These are phyloP conservation scores for Shiraia sp. DNA, from an alignment of 2,329 filamentous ascomycete species.

Conservation along the genomic window DNA sequence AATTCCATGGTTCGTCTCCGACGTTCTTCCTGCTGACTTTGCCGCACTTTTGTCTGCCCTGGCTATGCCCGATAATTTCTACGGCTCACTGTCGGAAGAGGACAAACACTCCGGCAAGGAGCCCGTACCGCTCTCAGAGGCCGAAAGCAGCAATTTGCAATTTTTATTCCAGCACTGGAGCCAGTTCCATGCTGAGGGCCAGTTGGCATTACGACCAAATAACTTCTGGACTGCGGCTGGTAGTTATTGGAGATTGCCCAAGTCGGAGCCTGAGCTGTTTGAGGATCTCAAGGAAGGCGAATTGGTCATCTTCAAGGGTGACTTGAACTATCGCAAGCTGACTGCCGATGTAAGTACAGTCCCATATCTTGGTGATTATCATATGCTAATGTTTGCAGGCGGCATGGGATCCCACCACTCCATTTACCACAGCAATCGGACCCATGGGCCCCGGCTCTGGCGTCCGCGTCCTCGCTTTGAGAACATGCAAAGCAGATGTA, in stretches of 20 bases:
- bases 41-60: conserved; percentile 78
- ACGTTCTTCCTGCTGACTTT: conserved; percentile 88
- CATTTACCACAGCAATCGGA: conserved; percentile 82
- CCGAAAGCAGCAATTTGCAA: conserved; percentile 67
- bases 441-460: conserved; percentile 81
- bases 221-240: conserved; percentile 88
- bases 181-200: conserved; percentile 76
- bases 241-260: conserved; percentile 85
- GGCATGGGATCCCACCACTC: conserved; percentile 83
- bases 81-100: conserved; percentile 73
- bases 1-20: conserved; percentile 98
- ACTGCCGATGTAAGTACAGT: conserved; percentile 74
- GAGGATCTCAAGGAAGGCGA: conserved; percentile 82
- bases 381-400: conserved; percentile 52
- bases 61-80: conserved; percentile 77
- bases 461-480: conserved; percentile 80
- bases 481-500: conserved; percentile 96
- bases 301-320: conserved; percentile 94
- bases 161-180: conserved; percentile 87
- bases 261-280: conserved; percentile 66
- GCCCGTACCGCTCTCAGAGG: conserved; percentile 65
- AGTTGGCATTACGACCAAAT: conserved; percentile 81
- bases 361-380: not conserved
- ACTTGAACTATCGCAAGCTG: conserved; percentile 94
- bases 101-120: conserved; percentile 57